Evolutionary conservation across 2,329 filamentous ascomycete species (phyloP).

Genomic region (Diaporthe sp.): DNA sequence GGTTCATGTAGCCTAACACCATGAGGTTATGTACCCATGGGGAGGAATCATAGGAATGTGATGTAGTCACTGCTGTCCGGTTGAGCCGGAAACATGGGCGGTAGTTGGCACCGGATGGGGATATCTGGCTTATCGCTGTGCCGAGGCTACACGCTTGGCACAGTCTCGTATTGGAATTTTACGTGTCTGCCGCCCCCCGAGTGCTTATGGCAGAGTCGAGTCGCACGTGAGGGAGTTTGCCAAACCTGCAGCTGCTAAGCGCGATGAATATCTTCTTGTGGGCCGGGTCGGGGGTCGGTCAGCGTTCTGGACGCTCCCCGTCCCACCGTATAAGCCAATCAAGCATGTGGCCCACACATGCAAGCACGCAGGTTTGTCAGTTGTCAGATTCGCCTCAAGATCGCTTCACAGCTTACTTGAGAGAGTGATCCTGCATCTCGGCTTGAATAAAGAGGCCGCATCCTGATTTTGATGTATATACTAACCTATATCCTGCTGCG

Average conservation of each 20-base stretch:
- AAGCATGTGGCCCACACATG: background rate
- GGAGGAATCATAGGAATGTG: background rate
- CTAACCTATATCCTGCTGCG: too few relatives aligned
- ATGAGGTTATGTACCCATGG: too few relatives aligned
- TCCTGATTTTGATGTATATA: background rate
- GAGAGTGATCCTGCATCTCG: background rate
- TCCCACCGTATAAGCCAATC: slow-evolving; percentile 5
- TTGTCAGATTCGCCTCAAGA: background rate
- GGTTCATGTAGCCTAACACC: too few relatives aligned
- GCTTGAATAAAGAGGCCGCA: background rate
- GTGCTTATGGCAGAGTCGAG: background rate
- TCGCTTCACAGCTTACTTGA: background rate
- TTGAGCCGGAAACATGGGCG: background rate
- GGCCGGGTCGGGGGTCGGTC: background rate
- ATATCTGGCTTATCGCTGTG: background rate
- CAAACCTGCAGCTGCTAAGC: background rate
- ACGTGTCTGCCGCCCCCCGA: background rate
- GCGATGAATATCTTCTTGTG: background rate
- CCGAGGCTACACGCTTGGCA: background rate
- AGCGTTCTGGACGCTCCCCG: background rate
- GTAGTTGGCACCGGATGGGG: too few relatives aligned
- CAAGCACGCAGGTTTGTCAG: background rate
- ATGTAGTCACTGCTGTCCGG: background rate
- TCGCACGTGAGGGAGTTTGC: background rate
- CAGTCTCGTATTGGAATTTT: too few relatives aligned